A percentile compares a stretch with the other conserved stretches of the same genome.
Evolutionary conservation across 139 green algal species (phyloP).

Genomic region (Auxenochlorella pyrenoidosa): DNA sequence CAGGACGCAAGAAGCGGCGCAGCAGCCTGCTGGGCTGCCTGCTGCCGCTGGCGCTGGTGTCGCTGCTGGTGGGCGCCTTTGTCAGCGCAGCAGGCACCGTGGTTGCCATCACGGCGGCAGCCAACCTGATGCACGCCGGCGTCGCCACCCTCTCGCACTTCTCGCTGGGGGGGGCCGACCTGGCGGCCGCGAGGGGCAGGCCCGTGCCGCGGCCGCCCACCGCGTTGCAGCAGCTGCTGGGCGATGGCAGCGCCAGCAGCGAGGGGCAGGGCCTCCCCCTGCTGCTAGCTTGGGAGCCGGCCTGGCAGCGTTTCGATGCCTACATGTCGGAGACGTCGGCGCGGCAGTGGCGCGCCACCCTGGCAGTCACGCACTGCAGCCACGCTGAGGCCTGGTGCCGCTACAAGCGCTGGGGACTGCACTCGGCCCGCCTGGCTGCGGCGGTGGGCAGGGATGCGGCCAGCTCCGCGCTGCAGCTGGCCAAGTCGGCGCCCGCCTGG

Average conservation of each 20-base stretch:
- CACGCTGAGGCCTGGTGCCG: neutral
- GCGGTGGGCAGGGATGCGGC: neutral
- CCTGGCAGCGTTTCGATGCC: constrained; percentile 23
- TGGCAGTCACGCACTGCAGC: neutral
- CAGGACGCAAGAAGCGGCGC: constrained; percentile 27
- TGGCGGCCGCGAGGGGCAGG: neutral
- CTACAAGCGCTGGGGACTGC: neutral
- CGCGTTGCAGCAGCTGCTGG: constrained; percentile 12
- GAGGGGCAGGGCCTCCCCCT: neutral
- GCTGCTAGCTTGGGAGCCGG: constrained; percentile 8
- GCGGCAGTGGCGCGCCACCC: neutral
- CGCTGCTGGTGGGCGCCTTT: constrained; percentile 24
- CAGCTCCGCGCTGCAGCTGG: neutral
- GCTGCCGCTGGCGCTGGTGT: constrained; percentile 13
- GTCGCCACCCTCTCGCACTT: constrained; percentile 23
- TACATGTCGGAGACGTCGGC: constrained; percentile 11
- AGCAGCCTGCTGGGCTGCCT: constrained; percentile 6
- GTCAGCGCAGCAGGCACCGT: neutral
- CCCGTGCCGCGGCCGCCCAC: neutral
- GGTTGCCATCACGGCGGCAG: constrained; percentile 16
- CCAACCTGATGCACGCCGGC: constrained; percentile 36
- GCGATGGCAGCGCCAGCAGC: neutral
- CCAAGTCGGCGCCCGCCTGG: neutral
- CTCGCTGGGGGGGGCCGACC: neutral
- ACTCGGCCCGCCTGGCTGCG: neutral